Base-by-base conservation (phyloP, 2,329 filamentous ascomycete genomes). In the Phialophora expanda region DNA sequence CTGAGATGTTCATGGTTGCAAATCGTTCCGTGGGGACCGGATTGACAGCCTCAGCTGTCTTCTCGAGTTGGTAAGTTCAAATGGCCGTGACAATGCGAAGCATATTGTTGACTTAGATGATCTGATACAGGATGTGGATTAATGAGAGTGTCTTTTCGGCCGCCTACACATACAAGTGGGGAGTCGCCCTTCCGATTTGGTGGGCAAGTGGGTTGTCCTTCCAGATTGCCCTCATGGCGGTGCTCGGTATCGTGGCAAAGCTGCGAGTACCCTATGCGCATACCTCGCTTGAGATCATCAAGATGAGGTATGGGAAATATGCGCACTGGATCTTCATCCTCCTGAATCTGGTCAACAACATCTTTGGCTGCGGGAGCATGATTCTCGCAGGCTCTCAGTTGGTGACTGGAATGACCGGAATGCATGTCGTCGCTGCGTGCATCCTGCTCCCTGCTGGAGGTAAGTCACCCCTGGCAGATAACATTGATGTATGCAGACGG, bases 181-280 rank as follows among this genome's bases (percentile, higher is more conserved):
- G 76, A 9, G 50, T 78, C 17, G 76, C 76, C 1, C 67, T 76
- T n/a, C 76, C 76, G 9, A 58, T 78, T 72, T 78, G 76, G 76
- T 78, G 75, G 75, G 76, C 74, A 50, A 75, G 75, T 56, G 79
- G 78, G 9, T 76, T 80, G 11, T 80, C 75, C 46, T 83, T 83
- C 58, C 80, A 84, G 71, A 83, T 84, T 61, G 81, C 81, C 1
- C 73, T 84, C 38, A 83, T 84, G 79, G 81, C 82, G 1, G 77
- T 77, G 0, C 74, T 84, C 0, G 82, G 82, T 3, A 80, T 84
- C 6, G 72, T 83, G 53, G 79, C 79, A 12, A 84, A 84, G 70
- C 77, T 83, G 38, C 74, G 82, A 46, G 81, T 83, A 0, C 82
- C 82, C 0, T 82, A 83, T 64, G 82, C 82, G 0, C 82, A 84